Base-by-base conservation (phyloP, 345 rosid genomes). In the Dimocarpus longan region DNA sequence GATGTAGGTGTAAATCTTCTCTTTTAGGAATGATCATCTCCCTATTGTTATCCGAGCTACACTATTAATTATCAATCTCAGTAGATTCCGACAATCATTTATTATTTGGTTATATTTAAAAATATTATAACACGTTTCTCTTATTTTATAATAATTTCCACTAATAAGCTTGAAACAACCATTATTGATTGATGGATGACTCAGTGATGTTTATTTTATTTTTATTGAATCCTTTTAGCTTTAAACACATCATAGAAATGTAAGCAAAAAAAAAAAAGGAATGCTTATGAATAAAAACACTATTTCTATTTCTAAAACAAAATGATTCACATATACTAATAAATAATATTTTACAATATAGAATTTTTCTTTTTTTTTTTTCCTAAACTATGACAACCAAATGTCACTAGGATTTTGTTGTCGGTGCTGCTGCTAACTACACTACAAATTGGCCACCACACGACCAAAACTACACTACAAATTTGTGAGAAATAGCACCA, bases 311-410 rank as follows among this genome's bases (percentile, higher is more conserved):
- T 62, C 77, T 67, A 43, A 39, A 75, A 18, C 15, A 68, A 63
- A 9, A 50, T 67, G 52, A 24, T 54, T 67, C 74, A 19, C 70
- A 70, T 32, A 70, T 50, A 40, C 3, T 59, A 68, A 44, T 68
- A 46, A 77, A 56, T 63, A 19, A 59, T 59, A n/a, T 24, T 54
- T 57, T 76, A 67, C 84, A 80, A 21, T 73, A 67, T 79, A 77
- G 86, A 76, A 50, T 64, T 10, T 42, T 74, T 21, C 77, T 11
- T 46, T 46, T 46, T 11, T 7, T 57, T 60, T 62, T 52, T 83
- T 62, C 39, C 68, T 46, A 48, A 65, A 4, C 70, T 75, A 28
- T 46, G 48, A 43, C 32, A 10, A 46, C 24, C 57, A 10, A 64
- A 64, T 46, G 32, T 65, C 43, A 42, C 24, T 22, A 22, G 21